Evolutionary conservation across 306 rosid genomes (phyloP).

Genomic region (Mucuna pruriens): DNA sequence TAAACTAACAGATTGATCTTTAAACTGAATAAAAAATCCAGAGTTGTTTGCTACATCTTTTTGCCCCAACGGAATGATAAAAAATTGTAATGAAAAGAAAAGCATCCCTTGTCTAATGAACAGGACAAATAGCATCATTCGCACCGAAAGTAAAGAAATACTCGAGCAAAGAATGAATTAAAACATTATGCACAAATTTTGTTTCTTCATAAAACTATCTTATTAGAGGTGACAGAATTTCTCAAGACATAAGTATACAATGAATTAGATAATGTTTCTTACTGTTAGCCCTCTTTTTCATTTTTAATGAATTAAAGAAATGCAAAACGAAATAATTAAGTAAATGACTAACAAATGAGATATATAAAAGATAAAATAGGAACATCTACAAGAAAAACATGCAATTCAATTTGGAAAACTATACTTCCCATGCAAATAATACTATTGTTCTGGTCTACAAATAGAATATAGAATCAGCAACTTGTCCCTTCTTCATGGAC

Average conservation of each 20-base stretch:
- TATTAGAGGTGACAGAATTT: neutral
- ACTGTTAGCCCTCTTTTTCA: neutral
- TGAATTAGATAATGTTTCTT: neutral
- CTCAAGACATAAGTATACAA: slow-evolving; percentile 4
- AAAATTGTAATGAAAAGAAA: slow-evolving; percentile 12
- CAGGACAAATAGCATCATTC: neutral
- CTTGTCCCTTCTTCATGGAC: no score
- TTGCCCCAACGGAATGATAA: neutral
- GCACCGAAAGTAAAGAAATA: neutral
- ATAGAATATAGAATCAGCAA: no score
- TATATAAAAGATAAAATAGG: neutral
- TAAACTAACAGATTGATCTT: neutral
- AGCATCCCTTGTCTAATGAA: neutral
- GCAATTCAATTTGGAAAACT: slow-evolving; percentile 9
- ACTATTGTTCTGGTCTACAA: no score
- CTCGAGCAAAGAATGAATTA: slow-evolving; percentile 3
- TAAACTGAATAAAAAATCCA: neutral
- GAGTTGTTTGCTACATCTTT: slow-evolving; percentile 1
- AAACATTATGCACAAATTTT: neutral
- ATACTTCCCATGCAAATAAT: neutral
- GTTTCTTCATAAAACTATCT: slow-evolving; percentile 12
- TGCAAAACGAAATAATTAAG: slow-evolving; percentile 12
- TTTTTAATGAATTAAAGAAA: neutral
- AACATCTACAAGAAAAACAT: slow-evolving; percentile 9
- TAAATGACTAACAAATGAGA: neutral